Percentiles rank a stretch among this genome's conserved stretches.
phyloP scores from a whole-genome alignment of 169 alveolate species.

The Eimeria necatrix region DNA sequence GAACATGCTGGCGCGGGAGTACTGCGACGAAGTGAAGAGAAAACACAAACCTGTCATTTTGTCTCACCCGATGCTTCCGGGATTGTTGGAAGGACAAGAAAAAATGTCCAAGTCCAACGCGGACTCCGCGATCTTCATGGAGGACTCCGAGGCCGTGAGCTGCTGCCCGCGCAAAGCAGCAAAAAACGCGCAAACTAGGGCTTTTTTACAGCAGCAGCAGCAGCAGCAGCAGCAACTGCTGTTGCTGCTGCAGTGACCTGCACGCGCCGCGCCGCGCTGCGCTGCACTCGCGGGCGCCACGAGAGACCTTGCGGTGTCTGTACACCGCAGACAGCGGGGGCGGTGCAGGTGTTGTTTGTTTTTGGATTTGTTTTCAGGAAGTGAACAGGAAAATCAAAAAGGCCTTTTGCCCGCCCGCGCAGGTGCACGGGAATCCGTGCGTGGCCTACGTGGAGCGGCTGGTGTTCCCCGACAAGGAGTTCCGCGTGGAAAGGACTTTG shows the following conservation, averaged over 20 bases:
- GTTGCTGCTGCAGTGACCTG: too few relatives aligned
- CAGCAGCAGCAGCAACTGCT: too few relatives aligned
- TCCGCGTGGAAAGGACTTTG: constrained; percentile 43
- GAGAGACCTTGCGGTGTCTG: not conserved
- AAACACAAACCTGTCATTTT: constrained; percentile 93
- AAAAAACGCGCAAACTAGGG: too few relatives aligned
- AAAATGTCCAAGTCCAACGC: constrained; percentile 97
- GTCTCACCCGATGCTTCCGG: constrained; percentile 95
- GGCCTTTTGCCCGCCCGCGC: constrained; percentile 97
- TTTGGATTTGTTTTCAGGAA: constrained; percentile 81
- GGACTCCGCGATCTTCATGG: constrained; percentile 99
- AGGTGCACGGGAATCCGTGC: constrained; percentile 96
- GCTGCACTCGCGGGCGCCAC: too few relatives aligned
- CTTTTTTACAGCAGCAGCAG: too few relatives aligned
- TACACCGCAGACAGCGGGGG: not conserved
- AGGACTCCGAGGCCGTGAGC: constrained; percentile 94
- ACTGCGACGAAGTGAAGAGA: constrained; percentile 82
- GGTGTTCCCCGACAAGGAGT: constrained; percentile 88
- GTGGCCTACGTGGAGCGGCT: constrained; percentile 95
- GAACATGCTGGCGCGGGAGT: constrained; percentile 99
- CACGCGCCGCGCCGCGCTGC: too few relatives aligned
- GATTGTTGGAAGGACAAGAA: constrained; percentile 97
- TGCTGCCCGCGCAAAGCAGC: too few relatives aligned
- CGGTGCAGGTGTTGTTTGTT: not conserved
- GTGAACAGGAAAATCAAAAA: constrained; percentile 96